Evolutionary conservation across 2,329 filamentous ascomycete genomes (phyloP), one percentile per base, ranked within the genome.

Genomic region (Ambrosiella cleistominuta): DNA sequence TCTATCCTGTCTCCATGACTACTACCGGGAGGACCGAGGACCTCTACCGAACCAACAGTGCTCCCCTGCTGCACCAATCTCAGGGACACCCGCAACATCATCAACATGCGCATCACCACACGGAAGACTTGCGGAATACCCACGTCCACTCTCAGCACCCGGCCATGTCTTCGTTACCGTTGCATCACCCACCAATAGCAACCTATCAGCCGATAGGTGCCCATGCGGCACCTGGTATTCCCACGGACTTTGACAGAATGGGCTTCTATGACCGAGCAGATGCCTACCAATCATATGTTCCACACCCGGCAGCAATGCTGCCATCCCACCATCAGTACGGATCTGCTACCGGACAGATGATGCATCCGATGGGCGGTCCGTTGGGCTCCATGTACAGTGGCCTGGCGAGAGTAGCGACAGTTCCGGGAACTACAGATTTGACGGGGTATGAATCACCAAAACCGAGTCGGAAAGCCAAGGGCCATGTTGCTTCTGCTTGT

Each of bases 401-500:
- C 13, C 36, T 44, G 3, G 55, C 56, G 42, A 40, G 56, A 4
- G 42, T 50, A 52, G 52, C 50, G 17, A 58, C 59, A 8, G 15
- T 60, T 38, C 51, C 56, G 17, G 59, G 59, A 17, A 55, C 55
- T 17, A 66, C 70, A n/a, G 77, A 80, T 42, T 68, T 67, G 27
- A 69, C 44, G 2, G 58, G 72, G 40, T 76, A 75, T 62, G 70
- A 72, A 9, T 81, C 80, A 44, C 77, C 80, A 1, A 83, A 81
- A 64, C 73, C 78, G 6, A 79, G 82, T 62, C 74, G 81, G 63
- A 85, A 84, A 68, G 82, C 83, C 5, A 88, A 88, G 67, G 85
- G 85, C 12, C 87, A 93, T 71, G 87, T 91, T 57, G 85, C 86
- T 55, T 90, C 86, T 40, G 87, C 87, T 35, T 93, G 87, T 67